A percentile compares a stretch with the other conserved stretches of the same genome.
These are phyloP conservation scores for Candida suzukii DNA, from an alignment of 805 yeast genomes.

Conservation along the genomic window DNA sequence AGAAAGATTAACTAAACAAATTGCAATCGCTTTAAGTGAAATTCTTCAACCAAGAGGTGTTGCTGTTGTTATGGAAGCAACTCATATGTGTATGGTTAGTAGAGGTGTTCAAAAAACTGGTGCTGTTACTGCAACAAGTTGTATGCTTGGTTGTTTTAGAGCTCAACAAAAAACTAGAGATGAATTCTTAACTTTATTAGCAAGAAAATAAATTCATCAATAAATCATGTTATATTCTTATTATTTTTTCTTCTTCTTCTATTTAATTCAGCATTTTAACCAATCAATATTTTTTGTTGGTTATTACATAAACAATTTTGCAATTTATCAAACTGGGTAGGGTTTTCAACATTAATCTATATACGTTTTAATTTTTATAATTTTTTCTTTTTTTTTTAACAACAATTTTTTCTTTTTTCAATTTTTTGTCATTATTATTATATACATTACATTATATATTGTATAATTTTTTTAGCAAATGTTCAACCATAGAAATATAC, in stretches of 20 bases:
- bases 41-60: conserved; percentile 93
- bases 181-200: conserved; percentile 80
- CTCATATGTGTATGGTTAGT: conserved; percentile 99
- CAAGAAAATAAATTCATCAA: conserved; percentile 54
- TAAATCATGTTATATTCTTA: too few species aligned
- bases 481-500: conserved; percentile 1
- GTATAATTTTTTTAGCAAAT: not conserved
- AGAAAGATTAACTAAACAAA: conserved; percentile 93
- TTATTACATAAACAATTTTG: not conserved
- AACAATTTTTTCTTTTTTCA: not conserved
- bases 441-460: too few species aligned
- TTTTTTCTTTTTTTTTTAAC: not conserved
- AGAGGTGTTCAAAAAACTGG: conserved; percentile 97
- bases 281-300: not conserved
- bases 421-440: too few species aligned
- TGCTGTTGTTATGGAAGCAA: conserved; percentile 96
- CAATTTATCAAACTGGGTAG: not conserved
- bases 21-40: conserved; percentile 91
- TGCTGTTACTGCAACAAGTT: conserved; percentile 86
- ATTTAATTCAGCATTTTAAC: not conserved
- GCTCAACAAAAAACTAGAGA: conserved; percentile 93
- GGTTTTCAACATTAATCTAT: not conserved
- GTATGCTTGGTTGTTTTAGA: conserved; percentile 96
- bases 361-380: not conserved
- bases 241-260: not conserved